Evolutionary conservation across 148 eudicot genomes (phyloP).

Genomic region (Selenicereus undatus): DNA sequence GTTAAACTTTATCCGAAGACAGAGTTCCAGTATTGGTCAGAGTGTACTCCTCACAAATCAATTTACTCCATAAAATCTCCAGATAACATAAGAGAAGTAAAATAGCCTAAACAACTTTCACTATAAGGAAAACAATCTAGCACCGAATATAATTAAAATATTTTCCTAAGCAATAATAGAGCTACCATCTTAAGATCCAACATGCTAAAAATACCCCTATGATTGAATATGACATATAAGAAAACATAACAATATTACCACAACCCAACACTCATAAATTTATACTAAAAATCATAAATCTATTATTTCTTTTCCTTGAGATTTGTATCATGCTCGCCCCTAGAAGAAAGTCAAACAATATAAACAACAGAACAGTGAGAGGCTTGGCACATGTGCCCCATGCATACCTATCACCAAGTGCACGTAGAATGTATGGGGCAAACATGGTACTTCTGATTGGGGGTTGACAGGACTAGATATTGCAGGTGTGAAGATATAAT

Average conservation of each 20-base stretch:
- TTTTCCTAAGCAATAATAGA: background rate
- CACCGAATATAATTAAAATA: background rate
- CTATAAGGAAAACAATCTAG: background rate
- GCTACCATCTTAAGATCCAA: background rate
- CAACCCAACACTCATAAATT: too few species aligned
- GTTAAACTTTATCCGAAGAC: background rate
- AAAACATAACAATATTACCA: background rate
- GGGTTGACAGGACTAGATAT: background rate
- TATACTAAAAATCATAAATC: background rate
- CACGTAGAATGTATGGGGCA: background rate
- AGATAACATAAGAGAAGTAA: background rate
- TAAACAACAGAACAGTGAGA: background rate
- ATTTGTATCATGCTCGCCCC: background rate
- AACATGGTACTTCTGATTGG: background rate
- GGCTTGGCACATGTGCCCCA: background rate
- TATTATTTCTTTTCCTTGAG: background rate
- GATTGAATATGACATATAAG: background rate
- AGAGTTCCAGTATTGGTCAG: background rate
- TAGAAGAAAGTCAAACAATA: background rate
- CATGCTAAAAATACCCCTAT: background rate
- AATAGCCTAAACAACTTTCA: background rate
- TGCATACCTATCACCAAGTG: background rate
- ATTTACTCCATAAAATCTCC: background rate
- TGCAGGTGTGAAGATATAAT: background rate
- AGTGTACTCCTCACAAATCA: background rate